Evolutionary conservation across 768 basidiomycete species (phyloP), one percentile per base, ranked within the genome.

Genomic region (Mycena rosella): DNA sequence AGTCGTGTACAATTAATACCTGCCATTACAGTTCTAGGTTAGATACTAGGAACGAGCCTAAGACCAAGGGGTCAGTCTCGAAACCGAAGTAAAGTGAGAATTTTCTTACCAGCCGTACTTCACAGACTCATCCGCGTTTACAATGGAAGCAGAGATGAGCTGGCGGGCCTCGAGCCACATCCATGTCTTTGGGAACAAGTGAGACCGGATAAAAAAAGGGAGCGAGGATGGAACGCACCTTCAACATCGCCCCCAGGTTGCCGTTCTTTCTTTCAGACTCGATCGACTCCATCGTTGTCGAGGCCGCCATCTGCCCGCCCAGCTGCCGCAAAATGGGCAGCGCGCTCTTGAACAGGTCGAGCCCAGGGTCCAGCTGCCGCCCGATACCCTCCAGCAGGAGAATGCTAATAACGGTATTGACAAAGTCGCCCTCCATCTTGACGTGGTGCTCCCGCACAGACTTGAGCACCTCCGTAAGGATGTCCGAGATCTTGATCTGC

Each of bases 401-500:
- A 62, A 98, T 95, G 13, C 94, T 94, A 65, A 99, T 92, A 66
- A 99, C 96, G 0, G 98, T 99, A 79, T 99, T 99, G 76, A 99
- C 91, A 76, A 99, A 99, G 78, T 99, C 98, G 17, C 92, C 96
- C 81, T 99, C 97, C 91, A 99, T 94, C 83, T 95, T 98, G 70
- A 99, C 98, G 75, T 98, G 97, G 78, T 98, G 96, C 71, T 87
- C 85, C 64, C 96, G 84, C 5, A 99, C 96, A 36, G 91, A 89
- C 73, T 82, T 90, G 54, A 99, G 82, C 10, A 99, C 98, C 69
- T 97, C 93, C 5, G 88, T 93, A 32, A 99, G 82, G 67, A 99
- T 89, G 77, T 99, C 96, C 30, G 94, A 92, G 61, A 99, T 98
- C 78, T 94, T 95, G 81, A 99, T 95, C 78, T 95, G 91, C n/a